phyloP scores from a whole-genome alignment of 1,139 yeast species.

The Protomyces arabidopsidicola region DNA sequence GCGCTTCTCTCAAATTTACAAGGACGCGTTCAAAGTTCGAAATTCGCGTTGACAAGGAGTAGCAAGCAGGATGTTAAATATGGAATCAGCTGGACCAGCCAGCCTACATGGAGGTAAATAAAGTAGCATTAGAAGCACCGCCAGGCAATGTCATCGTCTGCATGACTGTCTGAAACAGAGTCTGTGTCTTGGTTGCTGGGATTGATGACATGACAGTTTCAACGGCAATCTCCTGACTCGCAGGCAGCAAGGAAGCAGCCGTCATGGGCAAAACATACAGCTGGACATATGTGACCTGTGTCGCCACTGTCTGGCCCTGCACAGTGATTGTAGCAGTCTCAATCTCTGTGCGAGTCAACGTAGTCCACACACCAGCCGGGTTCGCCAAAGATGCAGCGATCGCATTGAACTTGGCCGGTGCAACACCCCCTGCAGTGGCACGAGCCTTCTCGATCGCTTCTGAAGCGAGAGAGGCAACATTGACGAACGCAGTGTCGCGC shows the following conservation, averaged over 20 bases:
- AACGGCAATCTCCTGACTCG: background rate
- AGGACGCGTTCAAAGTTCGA: too few species aligned
- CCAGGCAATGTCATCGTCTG: background rate
- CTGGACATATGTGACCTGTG: conserved; percentile 12
- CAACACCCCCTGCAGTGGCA: background rate
- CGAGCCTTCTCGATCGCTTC: background rate
- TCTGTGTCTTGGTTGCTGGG: background rate
- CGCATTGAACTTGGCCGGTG: background rate
- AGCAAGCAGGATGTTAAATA: too few species aligned
- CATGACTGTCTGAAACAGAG: background rate
- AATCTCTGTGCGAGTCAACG: conserved; percentile 7
- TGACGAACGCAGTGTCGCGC: background rate
- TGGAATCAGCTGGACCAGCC: background rate
- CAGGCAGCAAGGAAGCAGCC: background rate
- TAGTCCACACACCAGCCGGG: conserved; percentile 3
- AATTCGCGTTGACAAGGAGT: too few species aligned
- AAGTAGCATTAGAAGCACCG: background rate
- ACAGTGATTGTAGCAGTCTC: conserved; percentile 5
- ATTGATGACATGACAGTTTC: background rate
- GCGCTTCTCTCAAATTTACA: too few species aligned
- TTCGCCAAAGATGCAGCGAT: background rate
- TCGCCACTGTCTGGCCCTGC: background rate
- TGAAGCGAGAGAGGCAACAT: background rate
- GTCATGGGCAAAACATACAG: conserved; percentile 17
- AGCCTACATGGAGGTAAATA: background rate